Evolutionary conservation across 2,329 filamentous ascomycete genomes (phyloP), one percentile per base, ranked within the genome.

Genomic region (Hirsutella thompsonii): DNA sequence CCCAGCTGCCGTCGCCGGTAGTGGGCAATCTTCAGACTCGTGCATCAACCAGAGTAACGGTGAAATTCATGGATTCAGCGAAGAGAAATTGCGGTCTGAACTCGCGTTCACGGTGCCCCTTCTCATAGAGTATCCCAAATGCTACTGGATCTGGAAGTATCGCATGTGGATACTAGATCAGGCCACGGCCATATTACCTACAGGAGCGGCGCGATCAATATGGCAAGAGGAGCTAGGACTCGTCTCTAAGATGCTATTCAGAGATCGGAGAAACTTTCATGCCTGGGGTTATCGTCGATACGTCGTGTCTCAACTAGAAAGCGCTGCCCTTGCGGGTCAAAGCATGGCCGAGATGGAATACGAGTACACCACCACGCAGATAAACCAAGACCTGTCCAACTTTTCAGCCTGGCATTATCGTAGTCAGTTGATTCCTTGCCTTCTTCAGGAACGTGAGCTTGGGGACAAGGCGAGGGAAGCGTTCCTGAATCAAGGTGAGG

Each of bases 121-220:
- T 18, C 74, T 98, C 38, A 73, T 85, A 48, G 78, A 87, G 49
- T 90, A 79, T 49, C 92, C 92, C 6, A 98, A 98, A 60, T 96
- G 92, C 69, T 98, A 98, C 66, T 96, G 92, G 90, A 90, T 98
- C 54, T 98, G 92, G 92, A 94, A 94, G 52, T 90, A 95, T 61
- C 81, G 92, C 21, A 64, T 82, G 36, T 98, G 92, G 89, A 67
- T 90, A 3, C 68, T 98, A 13, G 68, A 81, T 41, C 76, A 86
- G 57, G 79, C 80, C 28, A 83, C 82, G 37, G 57, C 69, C 11
- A 68, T 79, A 16, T 67, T 94, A 9, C 72, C 77, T 2, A 46
- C 61, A 1, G 43, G 65, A 0, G 55, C 66, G 14, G 76, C 86
- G 2, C 70, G 74, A 19, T 62, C 69, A 32, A 68, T 95, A 38